Conservation (phyloP, 2,329 filamentous ascomycete species). For the Exophiala oligosperma region DNA sequence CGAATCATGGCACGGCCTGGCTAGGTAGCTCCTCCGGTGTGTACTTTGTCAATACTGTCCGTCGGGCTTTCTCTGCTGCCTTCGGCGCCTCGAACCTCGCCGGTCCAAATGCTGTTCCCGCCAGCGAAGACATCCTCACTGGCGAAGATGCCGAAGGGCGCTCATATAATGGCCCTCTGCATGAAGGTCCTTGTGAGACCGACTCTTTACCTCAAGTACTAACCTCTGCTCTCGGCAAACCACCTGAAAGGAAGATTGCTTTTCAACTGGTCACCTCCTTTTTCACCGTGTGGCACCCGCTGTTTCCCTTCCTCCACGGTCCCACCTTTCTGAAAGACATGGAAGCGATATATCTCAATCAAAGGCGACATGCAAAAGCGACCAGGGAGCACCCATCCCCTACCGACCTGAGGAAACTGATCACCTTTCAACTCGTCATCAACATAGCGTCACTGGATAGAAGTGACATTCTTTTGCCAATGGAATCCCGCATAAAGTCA, state of each 20-base stretch:
- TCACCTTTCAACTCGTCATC: conserved; percentile 54
- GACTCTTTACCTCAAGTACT: conserved; percentile 33
- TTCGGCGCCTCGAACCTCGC: conserved; percentile 28
- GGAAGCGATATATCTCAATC: conserved; percentile 41
- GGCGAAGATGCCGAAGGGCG: conserved; percentile 30
- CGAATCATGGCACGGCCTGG: conserved; percentile 50
- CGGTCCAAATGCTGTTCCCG: conserved; percentile 27
- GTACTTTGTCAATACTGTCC: conserved; percentile 57
- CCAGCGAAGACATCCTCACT: conserved; percentile 31
- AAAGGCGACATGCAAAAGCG: conserved; percentile 34
- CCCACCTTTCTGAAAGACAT: conserved; percentile 50
- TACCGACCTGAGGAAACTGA: conserved; percentile 34
- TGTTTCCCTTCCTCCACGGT: conserved; percentile 55
- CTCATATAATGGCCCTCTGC: conserved; percentile 27
- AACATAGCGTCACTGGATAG: conserved; percentile 45
- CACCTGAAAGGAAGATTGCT: conserved; percentile 33
- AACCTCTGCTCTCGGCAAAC: conserved; percentile 30
- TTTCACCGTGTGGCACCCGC: conserved; percentile 54
- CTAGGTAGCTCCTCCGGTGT: conserved; percentile 55
- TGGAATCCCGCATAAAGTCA: conserved; percentile 40
- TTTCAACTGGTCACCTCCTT: conserved; percentile 49
- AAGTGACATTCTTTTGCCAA: conserved; percentile 35
- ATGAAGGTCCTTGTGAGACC: conserved; percentile 22
- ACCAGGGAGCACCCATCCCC: conserved; percentile 13
- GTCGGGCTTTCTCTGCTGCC: conserved; percentile 49